A percentile compares a stretch with the other conserved stretches of the same genome.
Evolutionary conservation across 1,284 basidiomycete genomes (phyloP).

Genomic region (Puccinia horiana): DNA sequence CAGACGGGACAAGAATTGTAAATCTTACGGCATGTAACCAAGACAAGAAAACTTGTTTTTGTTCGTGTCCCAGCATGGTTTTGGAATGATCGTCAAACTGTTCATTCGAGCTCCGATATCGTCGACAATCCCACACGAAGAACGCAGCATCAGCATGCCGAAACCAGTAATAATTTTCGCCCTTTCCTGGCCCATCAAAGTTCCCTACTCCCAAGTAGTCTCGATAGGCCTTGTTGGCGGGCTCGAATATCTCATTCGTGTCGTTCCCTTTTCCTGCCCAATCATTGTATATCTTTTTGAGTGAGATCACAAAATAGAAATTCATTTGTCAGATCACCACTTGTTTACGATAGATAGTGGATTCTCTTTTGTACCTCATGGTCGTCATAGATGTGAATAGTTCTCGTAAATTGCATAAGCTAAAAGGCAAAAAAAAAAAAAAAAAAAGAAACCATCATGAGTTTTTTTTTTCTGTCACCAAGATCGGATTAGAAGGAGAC

Average conservation of each 20-base stretch:
- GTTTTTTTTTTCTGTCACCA: not conserved
- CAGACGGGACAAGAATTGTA: not conserved
- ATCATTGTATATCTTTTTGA: conserved; percentile 66
- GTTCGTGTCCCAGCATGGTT: conserved; percentile 74
- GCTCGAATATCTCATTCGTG: conserved; percentile 60
- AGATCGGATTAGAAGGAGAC: conserved; percentile 64
- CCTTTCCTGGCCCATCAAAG: conserved; percentile 46
- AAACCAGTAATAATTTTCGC: conserved; percentile 52
- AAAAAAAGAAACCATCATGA: conserved; percentile 48
- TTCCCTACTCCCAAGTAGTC: conserved; percentile 39
- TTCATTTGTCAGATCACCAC: not conserved
- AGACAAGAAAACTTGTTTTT: conserved; percentile 67
- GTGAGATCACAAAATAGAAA: not conserved
- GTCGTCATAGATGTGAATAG: conserved; percentile 69
- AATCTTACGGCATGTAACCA: conserved; percentile 67
- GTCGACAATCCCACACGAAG: conserved; percentile 48
- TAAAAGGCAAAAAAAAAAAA: not conserved
- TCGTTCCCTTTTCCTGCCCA: conserved; percentile 67
- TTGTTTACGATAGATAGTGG: not conserved
- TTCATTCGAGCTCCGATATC: conserved; percentile 56
- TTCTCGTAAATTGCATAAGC: conserved; percentile 59
- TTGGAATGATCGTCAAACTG: conserved; percentile 55
- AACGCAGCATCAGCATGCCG: conserved; percentile 45
- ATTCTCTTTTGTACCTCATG: conserved; percentile 64
- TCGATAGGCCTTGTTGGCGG: conserved; percentile 42